Evolutionary conservation across 345 rosid species (phyloP).

Genomic region (Streptanthus diversifolius): DNA sequence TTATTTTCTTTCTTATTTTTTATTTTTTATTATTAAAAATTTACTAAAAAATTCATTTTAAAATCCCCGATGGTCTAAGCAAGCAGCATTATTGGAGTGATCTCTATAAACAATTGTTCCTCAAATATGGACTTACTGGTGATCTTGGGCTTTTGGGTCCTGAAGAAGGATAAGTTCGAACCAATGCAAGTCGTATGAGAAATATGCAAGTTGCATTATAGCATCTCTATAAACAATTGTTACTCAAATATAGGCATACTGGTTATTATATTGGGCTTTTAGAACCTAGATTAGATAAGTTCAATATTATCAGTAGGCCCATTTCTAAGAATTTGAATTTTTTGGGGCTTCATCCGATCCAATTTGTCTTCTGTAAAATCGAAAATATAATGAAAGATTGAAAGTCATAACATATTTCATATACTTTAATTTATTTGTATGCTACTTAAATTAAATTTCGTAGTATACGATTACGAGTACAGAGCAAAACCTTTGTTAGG

Average conservation of each 20-base stretch:
- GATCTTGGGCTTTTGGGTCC: conserved; percentile 5
- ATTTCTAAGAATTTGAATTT: not conserved
- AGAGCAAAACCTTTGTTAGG: not conserved
- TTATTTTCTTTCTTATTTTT: too few species aligned
- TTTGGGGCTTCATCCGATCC: not conserved
- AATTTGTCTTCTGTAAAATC: not conserved
- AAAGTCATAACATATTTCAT: not conserved
- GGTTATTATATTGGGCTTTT: conserved; percentile 3
- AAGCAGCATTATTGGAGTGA: not conserved
- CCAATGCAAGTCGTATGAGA: too few species aligned
- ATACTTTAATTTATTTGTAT: not conserved
- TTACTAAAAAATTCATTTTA: too few species aligned
- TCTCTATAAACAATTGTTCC: not conserved
- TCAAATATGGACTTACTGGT: not conserved
- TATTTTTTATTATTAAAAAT: too few species aligned
- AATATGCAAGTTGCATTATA: not conserved
- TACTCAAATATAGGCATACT: not conserved
- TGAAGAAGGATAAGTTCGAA: not conserved
- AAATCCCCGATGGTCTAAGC: too few species aligned
- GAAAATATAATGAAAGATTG: not conserved
- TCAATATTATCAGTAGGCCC: too few species aligned
- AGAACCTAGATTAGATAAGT: not conserved
- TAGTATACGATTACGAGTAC: not conserved
- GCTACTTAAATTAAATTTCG: not conserved
- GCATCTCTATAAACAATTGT: not conserved